A percentile compares a stretch with the other conserved stretches of the same genome.
Evolutionary conservation across 257 asterid species (phyloP).

Genomic region (Eustoma russellianum): DNA sequence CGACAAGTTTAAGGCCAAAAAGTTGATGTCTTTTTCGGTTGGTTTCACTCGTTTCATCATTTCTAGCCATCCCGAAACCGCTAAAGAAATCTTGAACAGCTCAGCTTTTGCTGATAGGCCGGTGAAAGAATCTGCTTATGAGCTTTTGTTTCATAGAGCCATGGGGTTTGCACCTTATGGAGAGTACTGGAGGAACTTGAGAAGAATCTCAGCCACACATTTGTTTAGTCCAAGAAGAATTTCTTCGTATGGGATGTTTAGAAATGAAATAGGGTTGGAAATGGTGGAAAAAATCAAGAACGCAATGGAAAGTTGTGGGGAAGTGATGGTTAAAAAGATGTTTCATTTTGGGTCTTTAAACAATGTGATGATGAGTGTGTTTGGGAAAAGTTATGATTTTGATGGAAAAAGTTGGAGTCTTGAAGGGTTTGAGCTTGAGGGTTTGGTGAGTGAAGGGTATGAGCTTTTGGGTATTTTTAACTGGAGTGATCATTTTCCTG

Average conservation of each 20-base stretch:
- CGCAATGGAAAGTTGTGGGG: constrained; percentile 29
- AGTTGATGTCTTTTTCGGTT: constrained; percentile 47
- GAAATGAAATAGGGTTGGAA: constrained; percentile 23
- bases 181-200: constrained; percentile 41
- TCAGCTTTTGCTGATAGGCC: constrained; percentile 46
- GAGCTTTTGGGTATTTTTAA: constrained; percentile 48
- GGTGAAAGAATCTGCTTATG: constrained; percentile 41
- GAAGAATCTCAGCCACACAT: constrained; percentile 37
- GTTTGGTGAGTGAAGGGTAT: constrained; percentile 66
- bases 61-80: constrained; percentile 57
- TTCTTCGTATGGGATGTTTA: constrained; percentile 25
- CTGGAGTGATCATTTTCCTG: constrained; percentile 52
- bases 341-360: constrained; percentile 36
- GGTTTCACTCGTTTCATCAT: constrained; percentile 42
- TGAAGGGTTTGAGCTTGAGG: constrained; percentile 28
- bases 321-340: constrained; percentile 37
- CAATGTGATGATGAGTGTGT: constrained; percentile 51
- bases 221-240: constrained; percentile 58
- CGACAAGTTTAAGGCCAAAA: constrained; percentile 21
- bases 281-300: constrained; percentile 21
- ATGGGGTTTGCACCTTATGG: constrained; percentile 59
- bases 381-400: constrained; percentile 27
- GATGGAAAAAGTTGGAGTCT: constrained; percentile 27
- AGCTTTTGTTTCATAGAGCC: constrained; percentile 58
- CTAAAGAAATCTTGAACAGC: constrained; percentile 42